Conservation (phyloP, 2,329 filamentous ascomycete species). For the Biscogniauxia sp. region DNA sequence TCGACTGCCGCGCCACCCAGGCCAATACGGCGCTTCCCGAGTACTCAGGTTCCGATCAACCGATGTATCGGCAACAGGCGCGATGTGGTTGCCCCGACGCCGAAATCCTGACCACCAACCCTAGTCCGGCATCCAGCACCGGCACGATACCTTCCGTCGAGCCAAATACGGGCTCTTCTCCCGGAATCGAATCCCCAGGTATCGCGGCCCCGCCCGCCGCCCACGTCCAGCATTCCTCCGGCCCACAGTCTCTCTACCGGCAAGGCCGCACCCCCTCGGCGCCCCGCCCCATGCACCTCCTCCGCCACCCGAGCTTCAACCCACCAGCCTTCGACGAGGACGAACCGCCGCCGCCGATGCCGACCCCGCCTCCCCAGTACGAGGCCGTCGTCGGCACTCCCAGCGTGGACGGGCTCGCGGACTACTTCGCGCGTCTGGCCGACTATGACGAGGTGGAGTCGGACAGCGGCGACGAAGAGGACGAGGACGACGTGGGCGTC, state of each 20-base stretch:
- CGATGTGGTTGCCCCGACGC: constrained; percentile 56
- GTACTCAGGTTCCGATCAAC: constrained; percentile 60
- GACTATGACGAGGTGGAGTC: constrained; percentile 57
- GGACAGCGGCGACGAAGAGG: constrained; percentile 33
- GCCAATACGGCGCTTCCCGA: constrained; percentile 83
- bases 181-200: constrained; percentile 24
- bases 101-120: constrained; percentile 48
- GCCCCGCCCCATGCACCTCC: constrained; percentile 76
- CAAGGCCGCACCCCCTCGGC: constrained; percentile 25
- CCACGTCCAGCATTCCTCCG: constrained; percentile 42
- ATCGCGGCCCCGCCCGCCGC: constrained; percentile 55
- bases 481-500: constrained; percentile 7
- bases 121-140: constrained; percentile 65
- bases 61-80: constrained; percentile 46
- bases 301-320: constrained; percentile 81
- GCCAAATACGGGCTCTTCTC: constrained; percentile 13
- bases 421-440: constrained; percentile 82
- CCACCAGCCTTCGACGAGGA: constrained; percentile 86
- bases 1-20: constrained; percentile 90
- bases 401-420: constrained; percentile 68
- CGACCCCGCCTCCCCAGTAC: constrained; percentile 82
- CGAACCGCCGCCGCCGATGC: constrained; percentile 63
- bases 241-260: constrained; percentile 28
- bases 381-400: constrained; percentile 71
- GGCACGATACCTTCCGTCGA: constrained; percentile 45